Evolutionary conservation across 2,329 filamentous ascomycete species (phyloP).

Genomic region (Aspergillus carbonarius): DNA sequence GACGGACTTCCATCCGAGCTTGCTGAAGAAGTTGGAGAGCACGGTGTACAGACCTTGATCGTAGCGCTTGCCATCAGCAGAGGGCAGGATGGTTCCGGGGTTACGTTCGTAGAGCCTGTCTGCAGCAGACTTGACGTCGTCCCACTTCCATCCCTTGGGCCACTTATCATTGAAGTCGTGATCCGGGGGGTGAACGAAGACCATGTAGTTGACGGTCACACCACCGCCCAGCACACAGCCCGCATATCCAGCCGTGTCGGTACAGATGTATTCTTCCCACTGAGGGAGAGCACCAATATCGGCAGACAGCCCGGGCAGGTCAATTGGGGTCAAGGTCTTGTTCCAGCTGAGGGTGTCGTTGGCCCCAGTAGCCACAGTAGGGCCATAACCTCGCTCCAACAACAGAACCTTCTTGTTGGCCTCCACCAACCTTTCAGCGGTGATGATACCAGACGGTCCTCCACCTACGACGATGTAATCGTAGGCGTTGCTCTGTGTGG

Average conservation of each 20-base stretch:
- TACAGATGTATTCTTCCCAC: conserved; percentile 4
- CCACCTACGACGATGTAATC: conserved; percentile 51
- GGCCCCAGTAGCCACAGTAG: conserved; percentile 25
- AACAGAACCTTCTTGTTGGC: conserved; percentile 65
- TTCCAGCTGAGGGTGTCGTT: conserved; percentile 26
- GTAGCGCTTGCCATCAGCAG: conserved; percentile 65
- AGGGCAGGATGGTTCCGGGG: conserved; percentile 66
- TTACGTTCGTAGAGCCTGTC: conserved; percentile 67
- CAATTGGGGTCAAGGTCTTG: conserved; percentile 24
- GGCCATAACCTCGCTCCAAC: conserved; percentile 53
- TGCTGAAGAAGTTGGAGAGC: conserved; percentile 58
- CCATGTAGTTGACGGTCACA: conserved; percentile 30
- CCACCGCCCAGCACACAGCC: conserved; percentile 30
- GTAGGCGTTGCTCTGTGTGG: conserved; percentile 1
- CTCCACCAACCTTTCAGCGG: conserved; percentile 61
- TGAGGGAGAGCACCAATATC: conserved; percentile 17
- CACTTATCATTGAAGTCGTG: conserved; percentile 72
- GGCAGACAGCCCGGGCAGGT: conserved; percentile 28
- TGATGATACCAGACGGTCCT: conserved; percentile 54
- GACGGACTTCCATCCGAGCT: conserved; percentile 63
- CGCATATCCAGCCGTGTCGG: conserved; percentile 15
- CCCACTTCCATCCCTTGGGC: conserved; percentile 67
- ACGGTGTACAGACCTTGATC: conserved; percentile 66
- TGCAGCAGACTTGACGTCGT: conserved; percentile 61
- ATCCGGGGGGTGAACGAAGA: conserved; percentile 49